Evolutionary conservation across 225 moss, liverwort and hornwort species (phyloP).

Genomic region (Polytrichum commune): DNA sequence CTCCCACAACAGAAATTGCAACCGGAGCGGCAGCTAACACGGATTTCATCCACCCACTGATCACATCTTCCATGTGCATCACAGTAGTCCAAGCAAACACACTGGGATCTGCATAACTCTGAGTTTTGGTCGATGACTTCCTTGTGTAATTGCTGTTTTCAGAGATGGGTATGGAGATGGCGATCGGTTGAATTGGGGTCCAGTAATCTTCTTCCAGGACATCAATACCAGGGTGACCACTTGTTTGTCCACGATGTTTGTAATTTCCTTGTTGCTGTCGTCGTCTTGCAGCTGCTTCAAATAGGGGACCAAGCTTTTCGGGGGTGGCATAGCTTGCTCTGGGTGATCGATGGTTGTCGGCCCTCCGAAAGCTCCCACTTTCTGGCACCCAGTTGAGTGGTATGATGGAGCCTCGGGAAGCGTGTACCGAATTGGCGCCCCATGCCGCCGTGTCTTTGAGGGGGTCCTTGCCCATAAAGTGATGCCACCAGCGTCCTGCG

Average conservation of each 20-base stretch:
- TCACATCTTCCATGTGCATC: conserved; percentile 38
- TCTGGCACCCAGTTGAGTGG: conserved; percentile 51
- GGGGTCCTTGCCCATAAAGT: conserved; percentile 49
- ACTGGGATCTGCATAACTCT: conserved; percentile 1
- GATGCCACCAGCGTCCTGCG: conserved; percentile 93
- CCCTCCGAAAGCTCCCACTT: conserved; percentile 7
- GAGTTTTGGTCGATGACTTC: neutral
- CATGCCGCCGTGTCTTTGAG: conserved; percentile 27
- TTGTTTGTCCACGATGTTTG: neutral
- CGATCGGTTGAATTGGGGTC: conserved; percentile 54
- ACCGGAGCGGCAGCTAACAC: conserved; percentile 54
- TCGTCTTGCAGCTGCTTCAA: conserved; percentile 64
- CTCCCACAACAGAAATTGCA: conserved; percentile 58
- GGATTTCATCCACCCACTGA: conserved; percentile 42
- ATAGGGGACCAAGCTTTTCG: conserved; percentile 51
- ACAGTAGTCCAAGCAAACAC: conserved; percentile 9
- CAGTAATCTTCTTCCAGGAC: conserved; percentile 70
- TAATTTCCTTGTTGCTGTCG: conserved; percentile 37
- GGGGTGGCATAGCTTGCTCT: conserved; percentile 4
- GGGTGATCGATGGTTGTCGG: conserved; percentile 4
- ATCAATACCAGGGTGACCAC: neutral
- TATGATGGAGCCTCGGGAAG: conserved; percentile 63
- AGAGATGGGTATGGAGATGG: conserved; percentile 3
- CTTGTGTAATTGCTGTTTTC: neutral
- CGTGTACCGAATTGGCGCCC: conserved; percentile 34